Percentiles rank a stretch among this genome's conserved stretches.
Conservation (phyloP, 1,284 basidiomycete genomes). For the Rhodofomes roseus region DNA sequence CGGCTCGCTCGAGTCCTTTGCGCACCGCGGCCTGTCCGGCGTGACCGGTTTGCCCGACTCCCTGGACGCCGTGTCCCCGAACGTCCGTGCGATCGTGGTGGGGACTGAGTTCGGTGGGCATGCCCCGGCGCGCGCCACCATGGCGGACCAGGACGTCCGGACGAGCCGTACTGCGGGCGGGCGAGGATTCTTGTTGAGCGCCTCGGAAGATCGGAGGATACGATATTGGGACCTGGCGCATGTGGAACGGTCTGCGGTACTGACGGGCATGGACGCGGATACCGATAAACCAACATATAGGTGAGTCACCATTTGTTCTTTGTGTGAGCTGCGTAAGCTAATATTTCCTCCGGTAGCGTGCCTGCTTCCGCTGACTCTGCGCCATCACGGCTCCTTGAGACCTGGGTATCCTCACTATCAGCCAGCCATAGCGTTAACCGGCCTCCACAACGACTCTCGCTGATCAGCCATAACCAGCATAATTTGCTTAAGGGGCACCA, state of each 20-base stretch:
- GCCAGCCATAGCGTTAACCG: slow-evolving; percentile 50
- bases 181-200: slow-evolving; percentile 75
- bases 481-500: slow-evolving; percentile 75
- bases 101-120: slow-evolving; percentile 75
- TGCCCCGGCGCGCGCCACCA: slow-evolving; percentile 48
- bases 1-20: slow-evolving; percentile 11
- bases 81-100: slow-evolving; percentile 61
- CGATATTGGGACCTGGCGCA: slow-evolving; percentile 80
- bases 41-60: slow-evolving; percentile 22
- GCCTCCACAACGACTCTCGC: slow-evolving; percentile 67
- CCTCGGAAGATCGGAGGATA: slow-evolving; percentile 79
- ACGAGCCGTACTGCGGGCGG: slow-evolving; percentile 34
- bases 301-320: slow-evolving; percentile 35
- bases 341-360: slow-evolving; percentile 24
- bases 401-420: slow-evolving; percentile 51
- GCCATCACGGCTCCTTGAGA: slow-evolving; percentile 58
- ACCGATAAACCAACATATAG: slow-evolving; percentile 66
- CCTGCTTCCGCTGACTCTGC: slow-evolving; percentile 37
- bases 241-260: slow-evolving; percentile 64
- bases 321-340: background rate
- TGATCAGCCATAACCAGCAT: slow-evolving; percentile 79
- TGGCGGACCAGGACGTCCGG: slow-evolving; percentile 42
- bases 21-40: slow-evolving; percentile 16
- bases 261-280: slow-evolving; percentile 70
- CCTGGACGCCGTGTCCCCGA: slow-evolving; percentile 45